Evolutionary conservation across 148 eudicot genomes (phyloP).

Genomic region (Pouteria glomerata): DNA sequence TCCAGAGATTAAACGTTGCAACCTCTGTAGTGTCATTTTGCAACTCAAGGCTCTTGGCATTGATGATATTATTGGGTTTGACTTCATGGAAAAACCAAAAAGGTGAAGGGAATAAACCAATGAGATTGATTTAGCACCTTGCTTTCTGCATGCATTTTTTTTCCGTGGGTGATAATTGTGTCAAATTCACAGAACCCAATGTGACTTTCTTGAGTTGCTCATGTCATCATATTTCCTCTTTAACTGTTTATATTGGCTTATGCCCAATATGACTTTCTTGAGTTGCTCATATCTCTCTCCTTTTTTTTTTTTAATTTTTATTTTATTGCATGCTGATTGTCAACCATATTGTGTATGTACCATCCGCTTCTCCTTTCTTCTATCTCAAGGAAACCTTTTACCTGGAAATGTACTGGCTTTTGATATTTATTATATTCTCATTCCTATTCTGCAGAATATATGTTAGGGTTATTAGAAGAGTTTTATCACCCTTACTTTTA

Average conservation of each 20-base stretch:
- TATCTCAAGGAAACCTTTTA: no score
- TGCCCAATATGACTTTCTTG: no score
- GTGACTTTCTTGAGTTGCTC: not conserved
- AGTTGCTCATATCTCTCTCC: not conserved
- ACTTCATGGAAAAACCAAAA: slow-evolving; percentile 91
- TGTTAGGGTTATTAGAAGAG: not conserved
- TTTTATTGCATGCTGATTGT: no score
- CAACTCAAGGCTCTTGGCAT: slow-evolving; percentile 94
- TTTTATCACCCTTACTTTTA: not conserved
- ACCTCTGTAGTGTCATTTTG: slow-evolving; percentile 80
- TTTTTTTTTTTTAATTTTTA: not conserved
- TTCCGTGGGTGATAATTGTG: not conserved
- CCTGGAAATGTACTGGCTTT: no score
- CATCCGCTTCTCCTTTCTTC: no score
- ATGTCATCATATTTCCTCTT: not conserved
- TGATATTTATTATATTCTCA: not conserved
- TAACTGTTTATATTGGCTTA: not conserved
- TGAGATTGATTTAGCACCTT: not conserved
- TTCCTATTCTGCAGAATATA: not conserved
- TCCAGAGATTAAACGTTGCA: slow-evolving; percentile 85
- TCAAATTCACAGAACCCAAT: not conserved
- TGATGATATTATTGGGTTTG: slow-evolving; percentile 80
- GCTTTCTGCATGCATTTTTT: not conserved
- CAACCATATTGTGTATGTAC: no score
- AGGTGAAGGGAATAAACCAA: slow-evolving; percentile 30